Percentiles rank a stretch among this genome's conserved stretches.
These are phyloP conservation scores for Syzygium jambos DNA, from an alignment of 345 rosid genomes.

Conservation along the genomic window DNA sequence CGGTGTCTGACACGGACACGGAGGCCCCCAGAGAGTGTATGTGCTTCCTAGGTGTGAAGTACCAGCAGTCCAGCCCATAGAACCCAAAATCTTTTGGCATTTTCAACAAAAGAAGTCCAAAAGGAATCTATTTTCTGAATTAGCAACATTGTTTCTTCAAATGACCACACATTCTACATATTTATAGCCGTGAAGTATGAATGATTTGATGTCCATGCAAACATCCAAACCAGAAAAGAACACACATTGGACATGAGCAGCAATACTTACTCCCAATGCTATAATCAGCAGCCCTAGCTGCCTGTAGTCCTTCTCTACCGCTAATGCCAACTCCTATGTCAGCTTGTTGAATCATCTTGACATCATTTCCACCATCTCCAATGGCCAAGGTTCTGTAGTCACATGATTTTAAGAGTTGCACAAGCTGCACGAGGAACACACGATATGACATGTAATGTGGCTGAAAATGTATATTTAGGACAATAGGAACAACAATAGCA, in stretches of 20 bases:
- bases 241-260: not conserved
- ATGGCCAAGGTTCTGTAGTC: slow-evolving; percentile 94
- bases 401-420: slow-evolving; percentile 81
- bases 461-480: not conserved
- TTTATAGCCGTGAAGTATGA: not conserved
- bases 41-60: not conserved
- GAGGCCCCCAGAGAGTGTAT: too few species aligned
- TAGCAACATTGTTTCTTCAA: not conserved
- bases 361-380: slow-evolving; percentile 99
- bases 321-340: slow-evolving; percentile 98
- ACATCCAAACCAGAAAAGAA: not conserved
- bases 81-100: not conserved
- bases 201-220: not conserved
- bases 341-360: slow-evolving; percentile 98
- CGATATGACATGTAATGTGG: not conserved
- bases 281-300: slow-evolving; percentile 99
- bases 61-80: not conserved
- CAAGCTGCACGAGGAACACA: slow-evolving; percentile 51
- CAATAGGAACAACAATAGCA: not conserved
- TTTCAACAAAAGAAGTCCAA: not conserved
- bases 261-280: slow-evolving; percentile 83
- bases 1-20: too few species aligned
- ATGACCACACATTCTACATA: not conserved
- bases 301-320: slow-evolving; percentile 98
- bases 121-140: not conserved